Evolutionary conservation across 768 basidiomycete species (phyloP), one percentile per base, ranked within the genome.

Genomic region (Naganishia kalamii): DNA sequence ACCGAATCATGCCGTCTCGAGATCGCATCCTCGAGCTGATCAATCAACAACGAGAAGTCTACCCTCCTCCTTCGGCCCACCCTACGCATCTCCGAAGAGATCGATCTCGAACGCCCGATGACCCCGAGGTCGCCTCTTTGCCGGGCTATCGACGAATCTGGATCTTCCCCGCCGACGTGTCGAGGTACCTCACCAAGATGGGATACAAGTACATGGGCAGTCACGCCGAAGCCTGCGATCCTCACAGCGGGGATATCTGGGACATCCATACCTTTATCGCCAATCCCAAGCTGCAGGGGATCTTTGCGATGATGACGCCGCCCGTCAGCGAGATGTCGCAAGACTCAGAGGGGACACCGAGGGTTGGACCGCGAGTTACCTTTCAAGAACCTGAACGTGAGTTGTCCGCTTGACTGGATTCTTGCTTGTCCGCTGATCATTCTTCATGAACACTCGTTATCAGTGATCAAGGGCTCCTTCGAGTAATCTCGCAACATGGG

Each of bases 181-280:
- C 54, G 6, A 27, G 40, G 17, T 57, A 57, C 54, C 40, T 57
- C 25, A 25, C 17, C 4, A 12, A 15, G 3, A 57, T 57, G 54
- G 54, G 54, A 2, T 57, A 57, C 23, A 41, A 37, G 23, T 57
- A 40, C 13, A 37, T 57, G 11, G 54, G 54, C 12, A 57, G 54
- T 41, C 54, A 57, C 40, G 54, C 40, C 37, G 54, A 57, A 33
- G 35, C 35, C 15, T 57, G 54, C 15, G 35, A 35, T 13, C 23
- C 21, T 41, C 43, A n/a, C 19, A 23, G 5, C 17, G 51, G 29
- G 10, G 54, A 57, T 23, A 40, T 57, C 19, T 57, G 54, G 35
- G 54, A 57, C 54, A 41, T 57, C n/a, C 54, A 57, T 57, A 57
- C 54, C n/a, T 57, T 37, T 40, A 35, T 57, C 37, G 30, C 21